phyloP scores from a whole-genome alignment of 2,329 filamentous ascomycete species.

The Cladobotryum mycophilum region DNA sequence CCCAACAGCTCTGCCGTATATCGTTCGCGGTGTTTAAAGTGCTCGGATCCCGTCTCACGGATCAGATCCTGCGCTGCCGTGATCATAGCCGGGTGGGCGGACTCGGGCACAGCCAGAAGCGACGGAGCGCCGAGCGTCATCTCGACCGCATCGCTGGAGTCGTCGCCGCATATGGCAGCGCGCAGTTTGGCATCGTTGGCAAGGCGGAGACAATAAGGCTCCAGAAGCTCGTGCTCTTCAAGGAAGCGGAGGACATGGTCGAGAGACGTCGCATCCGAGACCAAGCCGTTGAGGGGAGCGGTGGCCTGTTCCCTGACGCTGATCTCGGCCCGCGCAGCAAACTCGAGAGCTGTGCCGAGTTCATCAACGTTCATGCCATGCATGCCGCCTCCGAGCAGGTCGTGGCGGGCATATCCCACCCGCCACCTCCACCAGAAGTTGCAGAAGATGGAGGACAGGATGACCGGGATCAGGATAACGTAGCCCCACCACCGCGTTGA shows the following conservation, averaged over 20 bases:
- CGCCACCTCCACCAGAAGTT: constrained; percentile 43
- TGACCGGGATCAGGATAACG: constrained; percentile 43
- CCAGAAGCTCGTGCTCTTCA: constrained; percentile 13
- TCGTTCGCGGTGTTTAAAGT: constrained; percentile 17
- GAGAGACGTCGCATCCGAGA: constrained; percentile 12
- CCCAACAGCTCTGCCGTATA: constrained; percentile 19
- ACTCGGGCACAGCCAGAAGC: constrained; percentile 13
- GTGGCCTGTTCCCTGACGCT: constrained; percentile 4
- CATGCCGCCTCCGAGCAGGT: constrained; percentile 1
- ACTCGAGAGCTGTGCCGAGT: constrained; percentile 16
- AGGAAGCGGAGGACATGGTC: constrained; percentile 12
- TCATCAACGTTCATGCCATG: constrained; percentile 7
- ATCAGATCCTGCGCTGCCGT: constrained; percentile 12
- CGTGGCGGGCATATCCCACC: constrained; percentile 35
- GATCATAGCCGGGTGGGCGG: constrained; percentile 11
- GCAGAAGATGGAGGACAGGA: constrained; percentile 37
- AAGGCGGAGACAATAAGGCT: constrained; percentile 8
- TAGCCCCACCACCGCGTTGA: constrained; percentile 48
- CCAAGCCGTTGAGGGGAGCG: constrained; percentile 9
- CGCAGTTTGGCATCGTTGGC: constrained; percentile 4
- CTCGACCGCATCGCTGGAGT: background rate
- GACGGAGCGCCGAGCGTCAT: constrained; percentile 10
- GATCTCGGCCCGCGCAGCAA: constrained; percentile 14
- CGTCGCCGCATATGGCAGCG: constrained; percentile 7
- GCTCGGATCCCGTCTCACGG: constrained; percentile 7